These are phyloP conservation scores for Solanum paucissectum DNA, from an alignment of 257 asterid genomes.

Conservation along the genomic window DNA sequence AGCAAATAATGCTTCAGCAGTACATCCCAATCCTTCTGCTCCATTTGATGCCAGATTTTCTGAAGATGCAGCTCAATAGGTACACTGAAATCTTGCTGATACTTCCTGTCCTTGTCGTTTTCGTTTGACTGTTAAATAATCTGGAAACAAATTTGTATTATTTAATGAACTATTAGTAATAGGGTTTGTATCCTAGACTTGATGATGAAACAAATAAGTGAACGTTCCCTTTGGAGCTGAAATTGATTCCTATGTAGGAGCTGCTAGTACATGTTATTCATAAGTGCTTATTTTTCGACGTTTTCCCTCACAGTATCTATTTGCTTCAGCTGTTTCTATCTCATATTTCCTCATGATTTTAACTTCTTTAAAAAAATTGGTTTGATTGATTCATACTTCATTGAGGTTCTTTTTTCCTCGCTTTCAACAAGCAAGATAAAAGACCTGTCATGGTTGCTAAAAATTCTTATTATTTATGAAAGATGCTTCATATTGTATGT, in stretches of 20 bases:
- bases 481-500: background rate
- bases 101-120: background rate
- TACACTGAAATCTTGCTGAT: background rate
- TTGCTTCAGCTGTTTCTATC: background rate
- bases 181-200: background rate
- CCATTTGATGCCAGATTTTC: slow-evolving; percentile 92
- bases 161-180: background rate
- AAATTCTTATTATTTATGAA: background rate
- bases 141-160: background rate
- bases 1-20: slow-evolving; percentile 32
- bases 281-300: background rate
- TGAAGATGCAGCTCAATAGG: slow-evolving; percentile 85
- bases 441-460: background rate
- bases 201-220: background rate
- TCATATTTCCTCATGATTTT: background rate
- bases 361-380: background rate
- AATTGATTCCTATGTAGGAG: background rate
- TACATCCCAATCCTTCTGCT: slow-evolving; percentile 41
- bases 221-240: background rate
- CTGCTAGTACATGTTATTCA: background rate
- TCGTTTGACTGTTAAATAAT: background rate
- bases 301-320: background rate
- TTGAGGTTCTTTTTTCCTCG: background rate
- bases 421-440: background rate
- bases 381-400: background rate